Conservation (phyloP, 495 filamentous ascomycete species). For the Penicillium desertorum region DNA sequence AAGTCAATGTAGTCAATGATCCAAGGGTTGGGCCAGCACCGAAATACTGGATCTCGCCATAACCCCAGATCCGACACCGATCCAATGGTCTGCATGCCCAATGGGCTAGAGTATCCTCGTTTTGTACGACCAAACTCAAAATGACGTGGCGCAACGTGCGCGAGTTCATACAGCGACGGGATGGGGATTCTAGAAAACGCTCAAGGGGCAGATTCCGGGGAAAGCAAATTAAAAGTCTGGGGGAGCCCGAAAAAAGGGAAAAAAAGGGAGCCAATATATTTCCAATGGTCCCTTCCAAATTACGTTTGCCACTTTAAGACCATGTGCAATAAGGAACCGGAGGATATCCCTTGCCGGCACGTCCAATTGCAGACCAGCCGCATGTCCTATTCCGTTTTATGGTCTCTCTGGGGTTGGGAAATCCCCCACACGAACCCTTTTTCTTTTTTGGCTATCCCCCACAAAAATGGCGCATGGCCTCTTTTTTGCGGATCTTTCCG, state of each 20-base stretch:
- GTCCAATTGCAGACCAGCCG: conserved; percentile 6
- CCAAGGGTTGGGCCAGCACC: neutral
- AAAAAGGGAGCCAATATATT: neutral
- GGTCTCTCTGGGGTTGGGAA: conserved; percentile 1
- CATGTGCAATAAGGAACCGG: conserved; percentile 14
- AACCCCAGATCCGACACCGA: conserved; percentile 17
- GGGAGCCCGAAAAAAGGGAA: conserved; percentile 1
- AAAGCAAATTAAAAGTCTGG: conserved; percentile 9
- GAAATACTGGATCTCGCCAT: conserved; percentile 23
- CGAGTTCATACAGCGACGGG: conserved; percentile 13
- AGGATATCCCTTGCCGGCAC: conserved; percentile 11
- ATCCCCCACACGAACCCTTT: conserved; percentile 34
- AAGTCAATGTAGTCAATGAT: neutral
- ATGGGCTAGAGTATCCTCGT: conserved; percentile 14
- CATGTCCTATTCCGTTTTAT: neutral
- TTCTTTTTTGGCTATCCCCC: conserved; percentile 21
- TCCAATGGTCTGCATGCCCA: conserved; percentile 15
- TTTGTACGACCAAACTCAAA: conserved; percentile 31
- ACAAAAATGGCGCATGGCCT: conserved; percentile 36
- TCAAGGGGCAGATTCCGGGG: conserved; percentile 13
- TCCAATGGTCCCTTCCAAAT: neutral
- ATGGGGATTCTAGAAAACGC: conserved; percentile 26
- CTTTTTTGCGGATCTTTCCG: conserved; percentile 24
- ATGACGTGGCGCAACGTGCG: conserved; percentile 28
- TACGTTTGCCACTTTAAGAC: conserved; percentile 1